A percentile compares a stretch with the other conserved stretches of the same genome.
Conservation (phyloP, 2,329 filamentous ascomycete genomes). For the Botryotinia convoluta region DNA sequence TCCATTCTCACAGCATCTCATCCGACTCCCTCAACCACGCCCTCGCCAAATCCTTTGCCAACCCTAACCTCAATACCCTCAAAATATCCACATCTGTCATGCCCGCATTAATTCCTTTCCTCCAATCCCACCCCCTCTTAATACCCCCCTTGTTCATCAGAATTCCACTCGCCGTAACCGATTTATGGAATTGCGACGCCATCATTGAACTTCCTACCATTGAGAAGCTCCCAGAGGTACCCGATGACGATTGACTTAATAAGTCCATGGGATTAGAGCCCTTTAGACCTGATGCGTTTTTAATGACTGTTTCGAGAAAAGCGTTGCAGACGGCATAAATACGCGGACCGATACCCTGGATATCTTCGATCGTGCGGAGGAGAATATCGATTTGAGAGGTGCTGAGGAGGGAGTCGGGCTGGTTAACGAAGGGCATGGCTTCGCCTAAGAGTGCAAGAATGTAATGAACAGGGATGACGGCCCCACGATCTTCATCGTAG, state of each 20-base stretch:
- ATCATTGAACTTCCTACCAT: conserved; percentile 74
- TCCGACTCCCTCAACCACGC: conserved; percentile 68
- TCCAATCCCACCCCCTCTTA: conserved; percentile 72
- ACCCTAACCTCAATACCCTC: conserved; percentile 64
- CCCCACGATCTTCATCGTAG: conserved; percentile 76
- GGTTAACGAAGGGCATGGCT: conserved; percentile 71
- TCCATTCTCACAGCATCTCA: conserved; percentile 31
- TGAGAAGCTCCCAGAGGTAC: conserved; percentile 53
- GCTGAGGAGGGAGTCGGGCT: conserved; percentile 59
- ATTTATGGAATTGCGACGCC: conserved; percentile 59
- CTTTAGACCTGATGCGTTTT: conserved; percentile 63
- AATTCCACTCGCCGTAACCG: conserved; percentile 51
- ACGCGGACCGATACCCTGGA: conserved; percentile 70
- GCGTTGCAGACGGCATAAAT: conserved; percentile 75
- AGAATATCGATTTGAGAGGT: conserved; percentile 71
- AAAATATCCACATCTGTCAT: conserved; percentile 69
- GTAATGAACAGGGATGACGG: conserved; percentile 85
- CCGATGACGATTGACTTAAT: conserved; percentile 63
- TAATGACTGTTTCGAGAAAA: conserved; percentile 72
- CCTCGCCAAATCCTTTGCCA: conserved; percentile 71
- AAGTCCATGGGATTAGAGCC: conserved; percentile 64
- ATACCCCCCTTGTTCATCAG: conserved; percentile 47
- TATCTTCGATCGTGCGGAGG: conserved; percentile 75
- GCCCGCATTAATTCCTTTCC: conserved; percentile 53
- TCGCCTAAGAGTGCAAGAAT: conserved; percentile 82